These are phyloP conservation scores for Arthrobotrys entomopaga DNA, from an alignment of 2,329 filamentous ascomycete species.

Conservation along the genomic window DNA sequence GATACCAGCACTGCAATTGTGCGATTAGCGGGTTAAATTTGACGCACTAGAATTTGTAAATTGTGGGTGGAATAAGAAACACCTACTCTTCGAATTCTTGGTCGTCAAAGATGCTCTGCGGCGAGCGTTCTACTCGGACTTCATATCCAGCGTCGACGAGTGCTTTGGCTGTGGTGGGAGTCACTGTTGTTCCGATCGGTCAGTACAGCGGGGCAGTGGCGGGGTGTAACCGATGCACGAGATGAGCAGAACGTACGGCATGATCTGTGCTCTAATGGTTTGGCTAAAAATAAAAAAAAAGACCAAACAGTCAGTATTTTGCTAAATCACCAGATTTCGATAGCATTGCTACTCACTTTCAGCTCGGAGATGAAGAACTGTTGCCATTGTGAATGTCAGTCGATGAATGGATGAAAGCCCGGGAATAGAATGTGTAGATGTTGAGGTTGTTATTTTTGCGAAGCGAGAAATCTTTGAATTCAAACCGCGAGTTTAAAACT, in stretches of 20 bases:
- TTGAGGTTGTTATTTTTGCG: background rate
- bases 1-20: slow-evolving; percentile 67
- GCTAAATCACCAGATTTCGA: slow-evolving; percentile 10
- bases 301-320: slow-evolving; percentile 31
- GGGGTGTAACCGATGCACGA: slow-evolving; percentile 1
- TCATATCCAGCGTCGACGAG: slow-evolving; percentile 76
- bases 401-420: background rate
- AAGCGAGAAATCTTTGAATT: slow-evolving; percentile 5
- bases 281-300: slow-evolving; percentile 61
- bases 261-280: slow-evolving; percentile 63
- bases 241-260: slow-evolving; percentile 60
- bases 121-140: slow-evolving; percentile 74
- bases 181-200: slow-evolving; percentile 59
- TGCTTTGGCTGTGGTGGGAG: slow-evolving; percentile 70
- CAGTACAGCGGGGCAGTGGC: slow-evolving; percentile 30
- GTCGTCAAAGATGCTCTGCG: slow-evolving; percentile 74
- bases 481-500: slow-evolving; percentile 5
- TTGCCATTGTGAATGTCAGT: slow-evolving; percentile 58
- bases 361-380: slow-evolving; percentile 62
- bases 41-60: background rate
- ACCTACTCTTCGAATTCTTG: slow-evolving; percentile 68
- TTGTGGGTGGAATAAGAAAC: background rate
- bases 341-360: slow-evolving; percentile 60
- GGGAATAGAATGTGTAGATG: background rate
- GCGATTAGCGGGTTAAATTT: background rate